These are phyloP conservation scores for Wilcoxina mikolae DNA, from an alignment of 495 filamentous ascomycete species.

Conservation along the genomic window DNA sequence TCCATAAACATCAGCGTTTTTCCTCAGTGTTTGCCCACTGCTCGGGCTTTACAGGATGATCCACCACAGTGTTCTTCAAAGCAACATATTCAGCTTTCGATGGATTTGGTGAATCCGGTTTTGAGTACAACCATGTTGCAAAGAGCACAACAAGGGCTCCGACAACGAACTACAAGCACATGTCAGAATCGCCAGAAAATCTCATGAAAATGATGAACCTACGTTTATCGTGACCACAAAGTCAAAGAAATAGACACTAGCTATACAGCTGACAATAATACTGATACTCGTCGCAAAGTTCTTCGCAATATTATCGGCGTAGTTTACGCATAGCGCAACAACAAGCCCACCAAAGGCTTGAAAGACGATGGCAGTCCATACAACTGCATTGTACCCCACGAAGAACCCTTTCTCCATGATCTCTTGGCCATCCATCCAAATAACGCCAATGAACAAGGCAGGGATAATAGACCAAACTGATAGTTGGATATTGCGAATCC, in stretches of 20 bases:
- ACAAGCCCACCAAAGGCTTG: conserved; percentile 75
- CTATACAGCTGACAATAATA: conserved; percentile 68
- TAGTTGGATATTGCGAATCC: conserved; percentile 88
- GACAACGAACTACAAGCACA: conserved; percentile 55
- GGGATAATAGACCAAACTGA: conserved; percentile 84
- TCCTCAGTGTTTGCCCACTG: not conserved
- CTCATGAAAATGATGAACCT: conserved; percentile 31
- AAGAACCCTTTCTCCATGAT: conserved; percentile 80
- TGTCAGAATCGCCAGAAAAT: not conserved
- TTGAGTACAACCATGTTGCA: conserved; percentile 74
- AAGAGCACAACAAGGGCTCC: conserved; percentile 62
- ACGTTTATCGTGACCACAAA: conserved; percentile 57
- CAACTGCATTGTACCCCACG: conserved; percentile 78
- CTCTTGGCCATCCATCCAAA: conserved; percentile 70
- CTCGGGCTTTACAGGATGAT: not conserved
- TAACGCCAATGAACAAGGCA: conserved; percentile 68
- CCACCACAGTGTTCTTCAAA: not conserved
- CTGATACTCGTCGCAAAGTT: conserved; percentile 85
- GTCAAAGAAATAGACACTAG: conserved; percentile 72
- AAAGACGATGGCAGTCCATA: conserved; percentile 69
- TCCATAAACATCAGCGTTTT: not conserved
- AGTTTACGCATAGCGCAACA: conserved; percentile 69
- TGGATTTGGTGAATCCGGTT: conserved; percentile 7
- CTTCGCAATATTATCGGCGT: conserved; percentile 77
- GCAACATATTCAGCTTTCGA: not conserved